phyloP scores from a whole-genome alignment of 1,139 yeast genomes.

The Citeromyces hawaiiensis region DNA sequence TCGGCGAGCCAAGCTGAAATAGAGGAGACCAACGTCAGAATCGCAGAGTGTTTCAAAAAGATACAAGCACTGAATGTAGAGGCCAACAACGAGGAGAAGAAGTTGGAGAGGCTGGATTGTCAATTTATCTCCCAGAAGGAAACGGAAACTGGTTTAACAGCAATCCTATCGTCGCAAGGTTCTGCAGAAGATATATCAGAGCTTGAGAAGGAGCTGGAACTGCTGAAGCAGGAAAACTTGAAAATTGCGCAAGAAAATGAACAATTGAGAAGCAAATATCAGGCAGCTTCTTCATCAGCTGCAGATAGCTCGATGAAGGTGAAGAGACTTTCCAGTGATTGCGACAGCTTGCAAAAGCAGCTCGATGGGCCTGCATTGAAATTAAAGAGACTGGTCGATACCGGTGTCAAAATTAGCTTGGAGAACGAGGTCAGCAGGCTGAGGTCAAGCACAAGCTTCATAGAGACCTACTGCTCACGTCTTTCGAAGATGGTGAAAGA shows the following conservation, averaged over 20 bases:
- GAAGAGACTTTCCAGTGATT: conserved; percentile 17
- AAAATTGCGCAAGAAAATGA: conserved; percentile 24
- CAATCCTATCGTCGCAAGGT: conserved; percentile 8
- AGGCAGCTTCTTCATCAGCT: conserved; percentile 37
- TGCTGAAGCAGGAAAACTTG: conserved; percentile 17
- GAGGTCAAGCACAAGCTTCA: conserved; percentile 22
- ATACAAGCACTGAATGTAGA: conserved; percentile 34
- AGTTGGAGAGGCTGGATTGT: conserved; percentile 26
- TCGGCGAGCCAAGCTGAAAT: conserved; percentile 33
- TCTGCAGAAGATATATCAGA: conserved; percentile 20
- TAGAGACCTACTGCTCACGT: conserved; percentile 20
- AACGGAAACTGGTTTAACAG: conserved; percentile 8
- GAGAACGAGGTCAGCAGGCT: conserved; percentile 18
- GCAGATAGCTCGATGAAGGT: conserved; percentile 30
- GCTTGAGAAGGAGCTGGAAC: conserved; percentile 19
- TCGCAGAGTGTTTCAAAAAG: conserved; percentile 33
- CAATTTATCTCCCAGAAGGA: conserved; percentile 18
- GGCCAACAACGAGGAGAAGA: conserved; percentile 31
- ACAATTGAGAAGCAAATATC: conserved; percentile 32
- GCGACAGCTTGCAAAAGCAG: conserved; percentile 20
- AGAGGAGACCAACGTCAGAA: conserved; percentile 31
- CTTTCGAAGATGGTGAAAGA: conserved; percentile 28
- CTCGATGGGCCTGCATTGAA: conserved; percentile 29
- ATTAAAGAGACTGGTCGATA: conserved; percentile 24
- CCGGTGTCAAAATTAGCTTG: conserved; percentile 22